phyloP scores from a whole-genome alignment of 257 asterid species.

The Echium plantagineum region DNA sequence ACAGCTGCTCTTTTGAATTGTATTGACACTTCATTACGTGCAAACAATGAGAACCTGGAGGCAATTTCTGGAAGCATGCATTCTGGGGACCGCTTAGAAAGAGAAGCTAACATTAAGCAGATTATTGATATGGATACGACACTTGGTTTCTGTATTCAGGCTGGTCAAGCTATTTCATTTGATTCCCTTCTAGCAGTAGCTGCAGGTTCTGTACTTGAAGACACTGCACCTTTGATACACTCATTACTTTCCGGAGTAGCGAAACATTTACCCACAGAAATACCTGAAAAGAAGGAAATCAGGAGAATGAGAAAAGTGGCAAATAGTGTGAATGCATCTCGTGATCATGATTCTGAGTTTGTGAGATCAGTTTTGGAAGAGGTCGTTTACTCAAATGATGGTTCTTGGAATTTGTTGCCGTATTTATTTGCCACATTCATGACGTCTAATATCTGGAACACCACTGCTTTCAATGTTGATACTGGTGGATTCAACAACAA shows the following conservation, averaged over 20 bases:
- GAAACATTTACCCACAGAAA: conserved; percentile 70
- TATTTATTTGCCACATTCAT: conserved; percentile 83
- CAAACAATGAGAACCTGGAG: conserved; percentile 86
- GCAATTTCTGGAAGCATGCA: conserved; percentile 94
- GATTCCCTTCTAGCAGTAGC: conserved; percentile 85
- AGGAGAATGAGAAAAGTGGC: conserved; percentile 91
- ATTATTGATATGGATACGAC: conserved; percentile 91
- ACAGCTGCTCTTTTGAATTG: conserved; percentile 91
- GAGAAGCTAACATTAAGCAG: conserved; percentile 70
- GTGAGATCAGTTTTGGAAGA: conserved; percentile 74
- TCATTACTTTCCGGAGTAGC: conserved; percentile 70
- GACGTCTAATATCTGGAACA: conserved; percentile 78
- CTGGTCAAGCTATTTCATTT: conserved; percentile 84
- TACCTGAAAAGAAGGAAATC: conserved; percentile 82
- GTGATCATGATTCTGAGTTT: conserved; percentile 87
- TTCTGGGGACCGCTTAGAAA: conserved; percentile 68
- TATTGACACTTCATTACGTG: conserved; percentile 81
- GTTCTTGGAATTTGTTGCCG: conserved; percentile 91
- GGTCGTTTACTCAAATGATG: conserved; percentile 87
- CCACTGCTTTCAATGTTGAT: conserved; percentile 76
- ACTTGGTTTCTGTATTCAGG: conserved; percentile 92
- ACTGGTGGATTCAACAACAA: conserved; percentile 97
- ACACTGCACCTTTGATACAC: conserved; percentile 89
- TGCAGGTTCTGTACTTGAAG: conserved; percentile 62
- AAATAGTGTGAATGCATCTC: conserved; percentile 43